Evolutionary conservation across 768 basidiomycete genomes (phyloP), one percentile per base, ranked within the genome.

Genomic region (Trametes maxima): DNA sequence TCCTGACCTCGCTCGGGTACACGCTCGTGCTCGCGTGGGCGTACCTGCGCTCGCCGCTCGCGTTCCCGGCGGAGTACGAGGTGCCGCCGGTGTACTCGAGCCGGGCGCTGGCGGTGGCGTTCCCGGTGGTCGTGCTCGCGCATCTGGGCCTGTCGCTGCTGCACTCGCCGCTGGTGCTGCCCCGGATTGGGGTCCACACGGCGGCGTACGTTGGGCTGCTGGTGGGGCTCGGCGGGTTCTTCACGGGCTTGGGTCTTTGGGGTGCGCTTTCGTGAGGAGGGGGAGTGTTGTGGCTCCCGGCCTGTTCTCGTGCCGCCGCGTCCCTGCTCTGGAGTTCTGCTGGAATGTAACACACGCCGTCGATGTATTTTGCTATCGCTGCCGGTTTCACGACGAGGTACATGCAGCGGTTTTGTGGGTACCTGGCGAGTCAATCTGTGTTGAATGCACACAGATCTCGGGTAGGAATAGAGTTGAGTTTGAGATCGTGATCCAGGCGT

Each of bases 181-280:
- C 90, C 0, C 80, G 82, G 42, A 81, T 93, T 25, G 92, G 92
- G 7, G 81, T 92, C 28, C 92, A 90, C 52, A 85, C 84, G 0
- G 87, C 86, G 35, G 90, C 89, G 24, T 94, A 92, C 72, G 77
- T 86, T 11, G 85, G 83, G 21, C 77, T 85, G 46, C 71, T 94
- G 33, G 79, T 89, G 4, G 85, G 86, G 0, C 74, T 94, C 13
- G 87, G 88, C 25, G 77, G 79, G 40, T 84, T 93, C 66, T 92
- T 93, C 70, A 80, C 83, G 3, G 91, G 89, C 3, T 74, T 94
- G 52, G 88, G 83, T 0, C 73, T 84, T 10, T 94, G 92, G 92
- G 85, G 82, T 28, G 90, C 78, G 6, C 72, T 93, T 53, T 80
- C 82, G 24, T 85, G 63, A 57, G 36, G 25, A 6, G 19, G 63